Evolutionary conservation across 2,329 filamentous ascomycete species (phyloP), one percentile per base, ranked within the genome.

Genomic region (Diplodia seriata): DNA sequence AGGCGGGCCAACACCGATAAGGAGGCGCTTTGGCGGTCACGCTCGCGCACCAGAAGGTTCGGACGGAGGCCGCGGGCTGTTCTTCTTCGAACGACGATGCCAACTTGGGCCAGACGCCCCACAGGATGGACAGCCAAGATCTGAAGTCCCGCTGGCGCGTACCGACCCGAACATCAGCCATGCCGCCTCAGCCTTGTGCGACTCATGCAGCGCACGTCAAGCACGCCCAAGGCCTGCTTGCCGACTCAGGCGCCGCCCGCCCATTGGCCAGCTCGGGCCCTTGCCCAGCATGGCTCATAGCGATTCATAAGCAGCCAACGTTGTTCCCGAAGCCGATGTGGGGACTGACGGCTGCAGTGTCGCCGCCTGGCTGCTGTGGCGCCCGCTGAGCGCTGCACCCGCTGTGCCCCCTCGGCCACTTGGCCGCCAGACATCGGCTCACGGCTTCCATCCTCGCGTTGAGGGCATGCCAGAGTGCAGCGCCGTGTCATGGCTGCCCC

Each of bases 81-180:
- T 62, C 57, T 31, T 51, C 43, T 63, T 63, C 59, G 59, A 63
- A 33, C 4, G 40, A 59, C 36, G 26, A 62, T n/a, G 40, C 57
- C 57, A 1, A 12, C 15, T 29, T 33, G 4, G 57, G 57, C 14
- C 14, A 12, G 14, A 18, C 36, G 59, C 43, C 31, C 59, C 59
- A 63, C 59, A 50, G 23, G 40, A 62, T 49, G 40, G 57, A 20
- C 57, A 49, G 57, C 59, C 43, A 63, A 50, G 59, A 63, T 63
- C 59, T 63, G 59, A 51, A 63, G 59, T 38, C 47, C 43, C 59
- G 59, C 59, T 38, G 59, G 43, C 31, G 59, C 59, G 59, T 63
- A 63, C 59, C 59, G 59, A 63, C 43, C 59, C 59, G 59, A 40
- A 15, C 14, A 51, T 63, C 38, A 23, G 31, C 59, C 59, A 36